These are phyloP conservation scores for Aspergillus ibericus DNA, from an alignment of 2,329 filamentous ascomycete genomes.

Conservation along the genomic window DNA sequence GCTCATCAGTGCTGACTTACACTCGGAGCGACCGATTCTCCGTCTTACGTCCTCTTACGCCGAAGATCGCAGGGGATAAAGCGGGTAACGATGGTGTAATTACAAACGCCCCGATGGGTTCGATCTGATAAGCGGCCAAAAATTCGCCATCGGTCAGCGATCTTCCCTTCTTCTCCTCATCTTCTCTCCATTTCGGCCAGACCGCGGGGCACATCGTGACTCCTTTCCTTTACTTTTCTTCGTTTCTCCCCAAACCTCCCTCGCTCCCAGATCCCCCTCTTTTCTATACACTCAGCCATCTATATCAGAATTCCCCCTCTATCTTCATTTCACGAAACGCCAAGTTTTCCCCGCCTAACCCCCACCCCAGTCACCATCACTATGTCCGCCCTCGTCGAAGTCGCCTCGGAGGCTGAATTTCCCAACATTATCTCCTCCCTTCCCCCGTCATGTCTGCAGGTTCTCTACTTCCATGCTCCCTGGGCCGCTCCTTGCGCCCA, in stretches of 20 bases:
- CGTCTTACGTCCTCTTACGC: slow-evolving; percentile 3
- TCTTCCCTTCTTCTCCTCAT: slow-evolving; percentile 13
- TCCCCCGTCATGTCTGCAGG: slow-evolving; percentile 68
- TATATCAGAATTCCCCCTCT: neutral
- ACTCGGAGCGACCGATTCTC: neutral
- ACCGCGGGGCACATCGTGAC: slow-evolving; percentile 4
- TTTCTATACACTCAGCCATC: neutral
- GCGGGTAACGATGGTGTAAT: slow-evolving; percentile 8
- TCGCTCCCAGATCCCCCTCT: neutral
- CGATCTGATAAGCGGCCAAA: slow-evolving; percentile 36
- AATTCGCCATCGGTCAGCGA: slow-evolving; percentile 21
- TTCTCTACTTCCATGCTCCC: slow-evolving; percentile 93
- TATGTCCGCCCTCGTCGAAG: slow-evolving; percentile 77
- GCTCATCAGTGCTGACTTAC: neutral
- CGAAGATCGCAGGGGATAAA: slow-evolving; percentile 3
- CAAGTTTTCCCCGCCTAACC: neutral
- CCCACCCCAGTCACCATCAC: slow-evolving; percentile 18
- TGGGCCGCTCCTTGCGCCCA: slow-evolving; percentile 96
- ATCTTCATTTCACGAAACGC: neutral
- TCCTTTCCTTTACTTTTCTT: slow-evolving; percentile 1
- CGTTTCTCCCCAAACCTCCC: neutral
- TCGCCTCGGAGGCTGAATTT: slow-evolving; percentile 74
- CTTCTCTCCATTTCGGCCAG: slow-evolving; percentile 4
- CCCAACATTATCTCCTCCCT: slow-evolving; percentile 65
- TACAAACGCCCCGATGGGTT: slow-evolving; percentile 9